Evolutionary conservation across 1,284 basidiomycete genomes (phyloP).

Genomic region (Ganoderma leucocontextum): DNA sequence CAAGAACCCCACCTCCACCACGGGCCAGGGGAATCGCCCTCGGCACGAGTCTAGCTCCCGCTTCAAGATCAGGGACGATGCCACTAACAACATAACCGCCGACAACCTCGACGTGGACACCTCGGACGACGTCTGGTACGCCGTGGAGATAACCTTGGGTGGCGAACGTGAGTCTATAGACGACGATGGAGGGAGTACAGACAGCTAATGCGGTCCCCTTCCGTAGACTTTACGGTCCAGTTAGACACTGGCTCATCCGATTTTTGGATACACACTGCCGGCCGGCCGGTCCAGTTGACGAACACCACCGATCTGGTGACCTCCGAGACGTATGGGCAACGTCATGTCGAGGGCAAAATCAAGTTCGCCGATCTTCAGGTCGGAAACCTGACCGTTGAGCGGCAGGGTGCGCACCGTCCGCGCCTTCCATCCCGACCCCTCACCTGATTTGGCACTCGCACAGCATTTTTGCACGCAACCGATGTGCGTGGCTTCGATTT

Average conservation of each 20-base stretch:
- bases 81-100: not conserved
- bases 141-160: conserved; percentile 23
- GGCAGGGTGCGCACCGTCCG: conserved; percentile 37
- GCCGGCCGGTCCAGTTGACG: conserved; percentile 25
- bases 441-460: not conserved
- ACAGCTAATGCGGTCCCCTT: not conserved
- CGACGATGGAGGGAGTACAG: not conserved
- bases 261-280: conserved; percentile 10
- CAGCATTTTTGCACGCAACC: conserved; percentile 42
- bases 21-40: not conserved
- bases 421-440: not conserved
- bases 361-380: conserved; percentile 39
- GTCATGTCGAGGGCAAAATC: conserved; percentile 35
- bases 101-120: conserved; percentile 11
- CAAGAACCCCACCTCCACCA: too few relatives aligned
- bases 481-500: conserved; percentile 16
- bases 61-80: not conserved
- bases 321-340: conserved; percentile 34
- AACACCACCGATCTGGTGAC: conserved; percentile 33
- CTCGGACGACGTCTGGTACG: conserved; percentile 13
- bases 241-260: conserved; percentile 26
- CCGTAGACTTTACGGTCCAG: conserved; percentile 18
- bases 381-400: conserved; percentile 38
- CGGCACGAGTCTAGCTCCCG: not conserved
- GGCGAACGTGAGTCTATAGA: conserved; percentile 12